A percentile compares a stretch with the other conserved stretches of the same genome.
Conservation (phyloP, 2,329 filamentous ascomycete species). For the Phialemonium atrogriseum region DNA sequence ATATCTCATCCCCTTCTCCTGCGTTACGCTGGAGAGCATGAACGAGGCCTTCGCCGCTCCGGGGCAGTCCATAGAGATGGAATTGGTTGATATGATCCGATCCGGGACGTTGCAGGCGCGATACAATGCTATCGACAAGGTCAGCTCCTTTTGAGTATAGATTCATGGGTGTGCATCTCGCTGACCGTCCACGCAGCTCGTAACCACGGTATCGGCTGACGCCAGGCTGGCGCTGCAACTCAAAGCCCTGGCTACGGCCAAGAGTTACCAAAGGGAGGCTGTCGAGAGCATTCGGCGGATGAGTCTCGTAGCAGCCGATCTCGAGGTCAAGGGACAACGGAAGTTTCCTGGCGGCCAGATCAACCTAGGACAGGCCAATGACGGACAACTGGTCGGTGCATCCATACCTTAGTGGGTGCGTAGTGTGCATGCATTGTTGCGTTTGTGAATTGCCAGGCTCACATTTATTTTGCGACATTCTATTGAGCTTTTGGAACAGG, state of each 20-base stretch:
- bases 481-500: no score
- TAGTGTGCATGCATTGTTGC: no score
- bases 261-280: conserved; percentile 65
- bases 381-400: background rate
- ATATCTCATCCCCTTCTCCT: conserved; percentile 85
- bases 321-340: conserved; percentile 51
- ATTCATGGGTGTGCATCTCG: background rate
- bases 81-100: conserved; percentile 73
- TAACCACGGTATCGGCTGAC: conserved; percentile 63
- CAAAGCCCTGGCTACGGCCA: conserved; percentile 58
- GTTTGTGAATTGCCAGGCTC: no score
- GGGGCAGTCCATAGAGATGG: conserved; percentile 57
- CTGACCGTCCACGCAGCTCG: conserved; percentile 41
- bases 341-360: no score
- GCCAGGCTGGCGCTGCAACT: conserved; percentile 62
- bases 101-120: conserved; percentile 64
- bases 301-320: conserved; percentile 64
- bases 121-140: conserved; percentile 75
- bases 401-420: no score
- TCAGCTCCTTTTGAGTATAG: conserved; percentile 21
- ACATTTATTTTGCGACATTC: no score
- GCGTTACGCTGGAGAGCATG: conserved; percentile 74
- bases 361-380: background rate
- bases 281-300: conserved; percentile 70
- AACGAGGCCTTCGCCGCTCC: conserved; percentile 64